A percentile compares a stretch with the other conserved stretches of the same genome.
These are phyloP conservation scores for Globisporangium paroecandrum DNA, from an alignment of 352 stramenopile genomes.

Conservation along the genomic window DNA sequence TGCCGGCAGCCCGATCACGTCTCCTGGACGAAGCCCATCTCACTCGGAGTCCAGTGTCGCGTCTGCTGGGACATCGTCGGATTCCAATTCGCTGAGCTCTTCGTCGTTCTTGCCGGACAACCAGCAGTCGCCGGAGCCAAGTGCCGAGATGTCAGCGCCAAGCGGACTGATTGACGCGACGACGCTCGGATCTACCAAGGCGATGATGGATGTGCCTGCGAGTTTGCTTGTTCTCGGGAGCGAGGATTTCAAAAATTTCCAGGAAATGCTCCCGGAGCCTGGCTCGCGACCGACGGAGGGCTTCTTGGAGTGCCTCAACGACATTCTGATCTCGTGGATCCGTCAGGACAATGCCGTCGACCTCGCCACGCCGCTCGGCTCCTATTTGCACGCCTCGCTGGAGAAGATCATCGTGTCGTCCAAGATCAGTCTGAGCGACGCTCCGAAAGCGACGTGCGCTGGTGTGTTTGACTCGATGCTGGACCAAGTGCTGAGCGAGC, in stretches of 20 bases:
- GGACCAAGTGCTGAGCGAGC: conserved; percentile 73
- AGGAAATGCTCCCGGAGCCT: conserved; percentile 64
- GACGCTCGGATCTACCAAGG: conserved; percentile 22
- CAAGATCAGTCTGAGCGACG: conserved; percentile 57
- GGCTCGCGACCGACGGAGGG: conserved; percentile 58
- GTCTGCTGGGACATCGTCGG: conserved; percentile 48
- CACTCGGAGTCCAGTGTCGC: conserved; percentile 61
- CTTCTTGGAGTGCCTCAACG: conserved; percentile 78
- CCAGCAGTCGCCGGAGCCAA: conserved; percentile 37
- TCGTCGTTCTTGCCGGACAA: conserved; percentile 79
- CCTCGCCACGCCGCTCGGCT: conserved; percentile 51
- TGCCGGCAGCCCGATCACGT: conserved; percentile 49
- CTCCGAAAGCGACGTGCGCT: conserved; percentile 58
- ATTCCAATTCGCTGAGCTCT: conserved; percentile 61
- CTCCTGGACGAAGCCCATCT: conserved; percentile 55
- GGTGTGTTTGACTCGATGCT: conserved; percentile 77
- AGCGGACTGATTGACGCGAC: conserved; percentile 22
- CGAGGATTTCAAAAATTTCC: conserved; percentile 80
- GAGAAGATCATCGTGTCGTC: conserved; percentile 79
- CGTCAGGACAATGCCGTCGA: conserved; percentile 71
- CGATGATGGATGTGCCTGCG: conserved; percentile 37
- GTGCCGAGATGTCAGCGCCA: conserved; percentile 26
- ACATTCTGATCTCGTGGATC: conserved; percentile 84
- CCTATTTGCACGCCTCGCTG: conserved; percentile 60
- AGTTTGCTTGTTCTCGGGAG: conserved; percentile 54